phyloP scores from a whole-genome alignment of 768 basidiomycete species.

The Xerocomellus dryophilus region DNA sequence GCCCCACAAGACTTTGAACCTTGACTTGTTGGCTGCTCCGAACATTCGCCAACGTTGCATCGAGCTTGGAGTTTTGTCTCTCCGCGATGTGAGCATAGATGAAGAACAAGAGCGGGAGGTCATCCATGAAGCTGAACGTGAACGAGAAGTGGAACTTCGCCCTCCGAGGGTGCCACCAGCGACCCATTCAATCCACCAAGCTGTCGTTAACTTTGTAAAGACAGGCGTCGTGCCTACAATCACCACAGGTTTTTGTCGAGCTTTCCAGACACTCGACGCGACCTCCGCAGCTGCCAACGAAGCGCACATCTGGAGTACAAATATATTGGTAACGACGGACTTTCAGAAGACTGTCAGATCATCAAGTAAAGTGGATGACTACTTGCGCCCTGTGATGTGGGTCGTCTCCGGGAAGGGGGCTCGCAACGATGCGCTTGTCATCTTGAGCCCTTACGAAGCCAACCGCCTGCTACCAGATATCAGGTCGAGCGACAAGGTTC shows the following conservation, averaged over 20 bases:
- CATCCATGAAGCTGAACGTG: conserved; percentile 39
- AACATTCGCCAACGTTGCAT: conserved; percentile 16
- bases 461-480: conserved; percentile 38
- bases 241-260: conserved; percentile 23
- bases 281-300: conserved; percentile 18
- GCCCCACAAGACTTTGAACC: neutral
- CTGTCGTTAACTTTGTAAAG: conserved; percentile 26
- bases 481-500: conserved; percentile 29
- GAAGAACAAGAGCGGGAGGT: conserved; percentile 54
- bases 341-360: conserved; percentile 14
- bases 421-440: conserved; percentile 24
- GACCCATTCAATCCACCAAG: conserved; percentile 19
- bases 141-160: conserved; percentile 36
- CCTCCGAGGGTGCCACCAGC: conserved; percentile 27
- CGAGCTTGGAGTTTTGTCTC: conserved; percentile 15
- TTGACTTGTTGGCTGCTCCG: neutral
- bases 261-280: conserved; percentile 5
- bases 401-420: conserved; percentile 14
- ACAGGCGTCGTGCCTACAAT: conserved; percentile 25
- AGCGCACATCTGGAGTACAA: conserved; percentile 17
- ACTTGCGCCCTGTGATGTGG: conserved; percentile 32
- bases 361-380: conserved; percentile 6
- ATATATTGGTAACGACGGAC: conserved; percentile 17
- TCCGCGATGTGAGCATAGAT: conserved; percentile 29
- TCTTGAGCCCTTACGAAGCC: conserved; percentile 43